These are phyloP conservation scores for Lipomyces sp. DNA, from an alignment of 805 yeast species.

Conservation along the genomic window DNA sequence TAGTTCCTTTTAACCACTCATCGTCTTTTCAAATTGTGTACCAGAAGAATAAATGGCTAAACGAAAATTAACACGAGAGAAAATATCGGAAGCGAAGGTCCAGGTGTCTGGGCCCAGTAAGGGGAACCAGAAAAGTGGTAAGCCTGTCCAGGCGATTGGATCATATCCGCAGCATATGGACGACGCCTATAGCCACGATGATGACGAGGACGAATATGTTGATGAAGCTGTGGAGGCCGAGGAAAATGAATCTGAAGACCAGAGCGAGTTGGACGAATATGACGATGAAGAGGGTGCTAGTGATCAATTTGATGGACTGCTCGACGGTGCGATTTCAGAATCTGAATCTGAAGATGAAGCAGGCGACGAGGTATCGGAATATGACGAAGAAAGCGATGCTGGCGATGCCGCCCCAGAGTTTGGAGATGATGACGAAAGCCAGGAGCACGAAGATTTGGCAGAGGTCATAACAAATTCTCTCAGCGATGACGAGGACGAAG, in stretches of 20 bases:
- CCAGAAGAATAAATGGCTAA: conserved; percentile 18
- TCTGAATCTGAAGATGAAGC: conserved; percentile 28
- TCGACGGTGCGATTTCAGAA: conserved; percentile 32
- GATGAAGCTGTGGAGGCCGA: conserved; percentile 46
- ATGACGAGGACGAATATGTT: conserved; percentile 44
- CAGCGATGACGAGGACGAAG: conserved; percentile 44
- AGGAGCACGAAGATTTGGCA: conserved; percentile 33
- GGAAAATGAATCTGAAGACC: conserved; percentile 24
- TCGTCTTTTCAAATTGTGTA: neutral
- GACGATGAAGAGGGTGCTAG: conserved; percentile 23
- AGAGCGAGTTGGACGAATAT: conserved; percentile 17
- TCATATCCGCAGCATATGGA: conserved; percentile 8
- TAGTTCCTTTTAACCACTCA: too few relatives aligned
- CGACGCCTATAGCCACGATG: conserved; percentile 46
- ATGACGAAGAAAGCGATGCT: conserved; percentile 55
- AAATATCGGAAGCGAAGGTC: neutral
- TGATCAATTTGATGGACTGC: conserved; percentile 37
- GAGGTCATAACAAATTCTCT: conserved; percentile 47
- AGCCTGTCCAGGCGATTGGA: conserved; percentile 6
- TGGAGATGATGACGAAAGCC: conserved; percentile 28
- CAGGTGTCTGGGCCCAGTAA: neutral
- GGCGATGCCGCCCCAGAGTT: conserved; percentile 38
- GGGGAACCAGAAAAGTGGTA: neutral
- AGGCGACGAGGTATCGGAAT: conserved; percentile 27
- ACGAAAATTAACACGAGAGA: conserved; percentile 16